These are phyloP conservation scores for Nicotiana tabacum DNA, from an alignment of 257 asterid species.

Conservation along the genomic window DNA sequence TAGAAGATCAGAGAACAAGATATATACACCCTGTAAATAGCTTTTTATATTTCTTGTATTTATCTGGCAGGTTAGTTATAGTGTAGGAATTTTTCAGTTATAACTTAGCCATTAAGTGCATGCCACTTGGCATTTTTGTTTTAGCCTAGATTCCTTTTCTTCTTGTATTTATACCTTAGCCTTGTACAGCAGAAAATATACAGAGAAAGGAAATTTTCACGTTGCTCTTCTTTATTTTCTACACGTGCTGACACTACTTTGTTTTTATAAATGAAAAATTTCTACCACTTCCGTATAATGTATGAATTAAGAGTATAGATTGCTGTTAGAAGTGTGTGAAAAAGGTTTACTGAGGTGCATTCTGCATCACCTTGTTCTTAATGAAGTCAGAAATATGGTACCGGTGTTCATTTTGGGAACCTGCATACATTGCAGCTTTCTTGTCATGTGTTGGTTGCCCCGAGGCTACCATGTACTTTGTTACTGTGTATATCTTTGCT, in stretches of 20 bases:
- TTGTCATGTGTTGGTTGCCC: background rate
- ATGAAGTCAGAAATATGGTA: background rate
- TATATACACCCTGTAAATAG: too few species aligned
- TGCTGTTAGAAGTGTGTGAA: background rate
- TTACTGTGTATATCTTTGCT: background rate
- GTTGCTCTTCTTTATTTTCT: too few species aligned
- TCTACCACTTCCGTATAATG: background rate
- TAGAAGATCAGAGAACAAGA: too few species aligned
- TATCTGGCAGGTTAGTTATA: too few species aligned
- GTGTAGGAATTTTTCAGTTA: too few species aligned
- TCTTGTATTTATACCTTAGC: too few species aligned
- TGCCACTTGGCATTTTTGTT: too few species aligned
- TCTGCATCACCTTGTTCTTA: background rate
- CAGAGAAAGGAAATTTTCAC: too few species aligned
- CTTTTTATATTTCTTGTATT: too few species aligned
- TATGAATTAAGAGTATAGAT: background rate
- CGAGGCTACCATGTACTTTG: background rate
- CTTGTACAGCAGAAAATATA: too few species aligned
- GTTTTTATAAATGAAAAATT: background rate
- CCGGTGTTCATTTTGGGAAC: background rate
- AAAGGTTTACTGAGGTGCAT: background rate
- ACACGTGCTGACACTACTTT: background rate
- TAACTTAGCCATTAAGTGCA: too few species aligned
- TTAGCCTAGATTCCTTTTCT: too few species aligned
- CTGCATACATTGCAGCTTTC: background rate